These are phyloP conservation scores for Castanea crenata DNA, from an alignment of 306 rosid genomes.

Conservation along the genomic window DNA sequence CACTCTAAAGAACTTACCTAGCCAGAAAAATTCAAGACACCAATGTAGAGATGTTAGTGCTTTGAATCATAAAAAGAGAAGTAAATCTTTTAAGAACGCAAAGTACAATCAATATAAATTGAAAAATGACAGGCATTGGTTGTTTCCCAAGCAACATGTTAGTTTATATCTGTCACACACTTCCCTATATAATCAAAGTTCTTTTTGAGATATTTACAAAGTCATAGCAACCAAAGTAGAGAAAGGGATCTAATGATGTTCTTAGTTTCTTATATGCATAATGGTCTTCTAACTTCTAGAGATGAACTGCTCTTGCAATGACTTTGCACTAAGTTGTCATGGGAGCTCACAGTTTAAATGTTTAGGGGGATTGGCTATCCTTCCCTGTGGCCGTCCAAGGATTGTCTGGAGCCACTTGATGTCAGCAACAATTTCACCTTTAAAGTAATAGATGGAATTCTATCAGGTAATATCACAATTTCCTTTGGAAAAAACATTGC, in stretches of 20 bases:
- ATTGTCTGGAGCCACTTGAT: conserved; percentile 42
- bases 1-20: neutral
- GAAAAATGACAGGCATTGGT: neutral
- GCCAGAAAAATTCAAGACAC: neutral
- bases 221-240: neutral
- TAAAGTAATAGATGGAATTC: conserved; percentile 34
- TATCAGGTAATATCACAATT: conserved; percentile 30
- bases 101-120: neutral
- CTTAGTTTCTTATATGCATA: neutral
- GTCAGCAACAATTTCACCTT: conserved; percentile 45
- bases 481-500: neutral
- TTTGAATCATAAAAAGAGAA: neutral
- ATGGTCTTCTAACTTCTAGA: neutral
- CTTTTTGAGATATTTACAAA: neutral
- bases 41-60: neutral
- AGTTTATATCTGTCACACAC: neutral
- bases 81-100: neutral
- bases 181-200: neutral
- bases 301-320: neutral
- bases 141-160: neutral
- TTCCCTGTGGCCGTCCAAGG: conserved; percentile 44
- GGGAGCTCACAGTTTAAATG: conserved; percentile 7
- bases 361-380: conserved; percentile 47
- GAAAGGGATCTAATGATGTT: neutral
- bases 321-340: neutral